phyloP scores from a whole-genome alignment of 352 stramenopile genomes.

The Globisporangium orthogonon region DNA sequence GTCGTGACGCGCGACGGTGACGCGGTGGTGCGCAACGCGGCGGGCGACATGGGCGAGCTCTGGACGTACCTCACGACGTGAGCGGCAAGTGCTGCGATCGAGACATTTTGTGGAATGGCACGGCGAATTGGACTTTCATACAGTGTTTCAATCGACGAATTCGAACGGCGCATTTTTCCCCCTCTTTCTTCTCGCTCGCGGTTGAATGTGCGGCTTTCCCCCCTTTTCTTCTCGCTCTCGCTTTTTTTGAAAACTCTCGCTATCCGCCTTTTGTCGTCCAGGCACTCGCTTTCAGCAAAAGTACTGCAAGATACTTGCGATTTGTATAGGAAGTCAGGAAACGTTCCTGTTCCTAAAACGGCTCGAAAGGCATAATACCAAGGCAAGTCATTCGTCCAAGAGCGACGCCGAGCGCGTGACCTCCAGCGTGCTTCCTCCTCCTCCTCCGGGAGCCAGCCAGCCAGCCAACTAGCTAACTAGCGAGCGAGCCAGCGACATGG shows the following conservation, averaged over 20 bases:
- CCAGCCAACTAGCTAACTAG: too few relatives aligned
- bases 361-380: too few relatives aligned
- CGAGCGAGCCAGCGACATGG: not conserved
- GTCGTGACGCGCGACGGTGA: slow-evolving; percentile 72
- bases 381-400: too few relatives aligned
- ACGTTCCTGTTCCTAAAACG: too few relatives aligned
- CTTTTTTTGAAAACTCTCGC: not conserved
- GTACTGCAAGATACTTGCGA: too few relatives aligned
- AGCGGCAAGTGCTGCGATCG: not conserved
- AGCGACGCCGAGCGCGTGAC: too few relatives aligned
- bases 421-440: too few relatives aligned
- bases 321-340: too few relatives aligned
- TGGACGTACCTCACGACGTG: slow-evolving; percentile 12
- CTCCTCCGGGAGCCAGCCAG: too few relatives aligned
- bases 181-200: not conserved
- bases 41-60: slow-evolving; percentile 14
- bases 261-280: too few relatives aligned
- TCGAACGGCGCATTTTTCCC: not conserved
- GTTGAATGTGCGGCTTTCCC: not conserved
- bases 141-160: not conserved
- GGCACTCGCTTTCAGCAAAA: too few relatives aligned
- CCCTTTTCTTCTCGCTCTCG: not conserved
- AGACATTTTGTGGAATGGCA: not conserved
- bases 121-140: not conserved
- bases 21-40: slow-evolving; percentile 64